A percentile compares a stretch with the other conserved stretches of the same genome.
These are phyloP conservation scores for Rhipidocladum racemiflorum DNA, from an alignment of 176 grass and related monocot species.

Conservation along the genomic window DNA sequence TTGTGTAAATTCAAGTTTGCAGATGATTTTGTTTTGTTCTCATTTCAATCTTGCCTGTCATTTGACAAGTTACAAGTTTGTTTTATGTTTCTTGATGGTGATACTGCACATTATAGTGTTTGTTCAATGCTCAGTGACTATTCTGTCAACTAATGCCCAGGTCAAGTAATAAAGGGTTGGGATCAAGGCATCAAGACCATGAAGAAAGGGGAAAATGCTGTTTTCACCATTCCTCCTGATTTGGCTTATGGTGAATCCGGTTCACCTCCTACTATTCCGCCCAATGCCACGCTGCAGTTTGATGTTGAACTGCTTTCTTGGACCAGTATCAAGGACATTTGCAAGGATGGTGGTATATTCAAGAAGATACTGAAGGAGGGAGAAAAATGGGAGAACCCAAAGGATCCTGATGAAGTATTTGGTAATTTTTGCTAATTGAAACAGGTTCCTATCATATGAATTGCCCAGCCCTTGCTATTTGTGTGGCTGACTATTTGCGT, in stretches of 20 bases:
- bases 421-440: constrained; percentile 47
- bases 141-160: constrained; percentile 36
- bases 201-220: constrained; percentile 96
- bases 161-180: constrained; percentile 98
- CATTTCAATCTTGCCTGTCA: neutral
- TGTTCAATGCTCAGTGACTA: neutral
- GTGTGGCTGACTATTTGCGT: constrained; percentile 1
- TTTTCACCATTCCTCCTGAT: constrained; percentile 94
- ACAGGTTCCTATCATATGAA: neutral
- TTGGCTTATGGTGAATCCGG: constrained; percentile 89
- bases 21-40: neutral
- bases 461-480: neutral
- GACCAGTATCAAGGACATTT: constrained; percentile 87
- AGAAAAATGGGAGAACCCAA: constrained; percentile 97
- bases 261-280: constrained; percentile 80
- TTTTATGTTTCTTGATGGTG: neutral
- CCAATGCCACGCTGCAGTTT: constrained; percentile 85
- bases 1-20: neutral
- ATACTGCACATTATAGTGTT: neutral
- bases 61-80: neutral
- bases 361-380: constrained; percentile 87
- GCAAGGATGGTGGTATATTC: constrained; percentile 88
- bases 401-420: constrained; percentile 89
- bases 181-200: constrained; percentile 97
- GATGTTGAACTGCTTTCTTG: constrained; percentile 96